Conservation (phyloP, 345 rosid species). For the Anacardium occidentale region DNA sequence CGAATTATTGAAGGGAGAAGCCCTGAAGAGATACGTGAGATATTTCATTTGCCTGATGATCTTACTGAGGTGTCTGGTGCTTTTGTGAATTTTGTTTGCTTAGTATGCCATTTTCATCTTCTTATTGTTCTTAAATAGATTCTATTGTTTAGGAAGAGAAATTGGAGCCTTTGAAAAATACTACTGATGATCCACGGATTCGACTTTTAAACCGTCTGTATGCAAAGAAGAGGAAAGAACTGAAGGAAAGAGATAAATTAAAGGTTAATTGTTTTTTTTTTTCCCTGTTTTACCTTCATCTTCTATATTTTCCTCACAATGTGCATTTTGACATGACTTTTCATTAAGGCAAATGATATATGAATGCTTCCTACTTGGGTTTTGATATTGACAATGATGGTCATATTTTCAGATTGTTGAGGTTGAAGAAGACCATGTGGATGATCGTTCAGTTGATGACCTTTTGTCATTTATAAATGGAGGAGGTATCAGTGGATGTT, state of each 20-base stretch:
- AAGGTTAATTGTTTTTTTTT: constrained; percentile 44
- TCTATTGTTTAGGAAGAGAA: constrained; percentile 68
- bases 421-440: constrained; percentile 73
- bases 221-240: constrained; percentile 83
- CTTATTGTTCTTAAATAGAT: constrained; percentile 18
- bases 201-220: constrained; percentile 75
- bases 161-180: constrained; percentile 82
- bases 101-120: constrained; percentile 12
- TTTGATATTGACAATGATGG: constrained; percentile 8
- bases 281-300: background rate
- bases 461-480: constrained; percentile 81
- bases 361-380: background rate
- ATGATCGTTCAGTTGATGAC: constrained; percentile 88
- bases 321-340: constrained; percentile 6
- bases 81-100: constrained; percentile 18
- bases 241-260: constrained; percentile 68
- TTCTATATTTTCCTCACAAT: background rate
- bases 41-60: constrained; percentile 91
- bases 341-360: background rate
- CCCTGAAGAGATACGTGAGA: constrained; percentile 88
- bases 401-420: constrained; percentile 52
- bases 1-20: constrained; percentile 81
- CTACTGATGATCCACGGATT: constrained; percentile 82
- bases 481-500: constrained; percentile 45
- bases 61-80: constrained; percentile 77